Conservation (phyloP, 2,329 filamentous ascomycete genomes). For the Diaporthe ampelina region DNA sequence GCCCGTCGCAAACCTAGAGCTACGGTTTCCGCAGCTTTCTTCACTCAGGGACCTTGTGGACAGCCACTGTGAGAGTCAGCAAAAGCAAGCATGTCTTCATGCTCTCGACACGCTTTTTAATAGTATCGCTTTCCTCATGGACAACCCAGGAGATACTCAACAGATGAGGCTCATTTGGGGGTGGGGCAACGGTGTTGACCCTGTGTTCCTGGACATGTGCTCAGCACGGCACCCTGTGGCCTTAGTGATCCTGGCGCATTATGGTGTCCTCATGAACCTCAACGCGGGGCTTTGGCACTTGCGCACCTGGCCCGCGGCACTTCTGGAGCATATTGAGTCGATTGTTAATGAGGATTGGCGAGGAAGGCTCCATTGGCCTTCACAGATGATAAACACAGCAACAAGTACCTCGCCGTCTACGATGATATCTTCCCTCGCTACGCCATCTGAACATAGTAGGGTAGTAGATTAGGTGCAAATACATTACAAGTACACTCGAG, state of each 20-base stretch:
- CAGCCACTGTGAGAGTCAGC: neutral
- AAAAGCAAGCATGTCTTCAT: neutral
- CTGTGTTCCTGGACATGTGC: constrained; percentile 5
- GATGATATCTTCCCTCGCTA: neutral
- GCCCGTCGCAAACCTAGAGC: neutral
- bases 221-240: neutral
- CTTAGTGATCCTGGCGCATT: constrained; percentile 13
- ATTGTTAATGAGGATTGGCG: neutral
- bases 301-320: neutral
- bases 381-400: neutral
- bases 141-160: neutral
- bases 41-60: neutral
- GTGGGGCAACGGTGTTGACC: constrained; percentile 2
- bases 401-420: neutral
- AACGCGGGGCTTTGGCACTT: constrained; percentile 9
- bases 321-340: neutral
- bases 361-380: neutral
- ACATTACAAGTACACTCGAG: neutral
- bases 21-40: neutral
- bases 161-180: constrained; percentile 5
- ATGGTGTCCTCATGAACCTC: neutral
- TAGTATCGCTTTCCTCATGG: neutral
- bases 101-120: neutral
- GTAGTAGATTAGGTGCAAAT: neutral
- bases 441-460: neutral